Base-by-base conservation (phyloP, 306 rosid species). In the Herpetospermum pedunculosum region DNA sequence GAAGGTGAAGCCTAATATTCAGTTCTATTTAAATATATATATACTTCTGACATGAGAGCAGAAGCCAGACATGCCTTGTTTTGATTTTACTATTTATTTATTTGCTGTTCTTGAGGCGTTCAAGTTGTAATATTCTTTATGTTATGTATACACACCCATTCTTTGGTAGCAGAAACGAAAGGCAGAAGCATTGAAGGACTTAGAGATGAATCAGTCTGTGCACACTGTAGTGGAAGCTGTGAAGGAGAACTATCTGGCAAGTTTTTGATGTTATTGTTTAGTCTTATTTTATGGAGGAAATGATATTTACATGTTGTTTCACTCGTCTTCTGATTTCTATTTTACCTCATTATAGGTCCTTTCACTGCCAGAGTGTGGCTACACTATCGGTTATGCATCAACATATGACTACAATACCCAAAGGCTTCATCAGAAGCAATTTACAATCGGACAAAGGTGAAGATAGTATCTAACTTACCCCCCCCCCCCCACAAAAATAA, bases 191-290 rank as follows among this genome's bases (percentile, higher is more conserved):
- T 74, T 18, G 5, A 81, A 48, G 78, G 85, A 75, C 81, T 78
- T 91, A 81, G 89, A 77, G 79, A 67, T 88, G 76, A 82, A 89
- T 78, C 92, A 91, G 86, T 82, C 80, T 3, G 97, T 91, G 52
- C 87, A 88, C 76, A 90, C 95, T 49, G 77, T 81, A 11, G 96
- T 94, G 68, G 97, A 94, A 88, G 78, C 88, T 74, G 92, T 86
- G 76, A 94, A 89, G 82, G 96, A 94, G 71, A 85, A 84, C 82
- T 94, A 94, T 87, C 69, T 91, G 96, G 98, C 77, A 86, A 86
- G 98, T 87, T 52, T 72, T 65, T 25, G 3, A 25, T 26, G 35
- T 68, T 68, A 68, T 68, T 65, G 12, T 65, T 68, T 65, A 23
- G 5, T 68, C 25, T 59, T 26, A 15, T 68, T 68, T 13, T 2